Evolutionary conservation across 306 rosid species (phyloP), one percentile per base, ranked within the genome.

Genomic region (Dalbergia cochinchinensis): DNA sequence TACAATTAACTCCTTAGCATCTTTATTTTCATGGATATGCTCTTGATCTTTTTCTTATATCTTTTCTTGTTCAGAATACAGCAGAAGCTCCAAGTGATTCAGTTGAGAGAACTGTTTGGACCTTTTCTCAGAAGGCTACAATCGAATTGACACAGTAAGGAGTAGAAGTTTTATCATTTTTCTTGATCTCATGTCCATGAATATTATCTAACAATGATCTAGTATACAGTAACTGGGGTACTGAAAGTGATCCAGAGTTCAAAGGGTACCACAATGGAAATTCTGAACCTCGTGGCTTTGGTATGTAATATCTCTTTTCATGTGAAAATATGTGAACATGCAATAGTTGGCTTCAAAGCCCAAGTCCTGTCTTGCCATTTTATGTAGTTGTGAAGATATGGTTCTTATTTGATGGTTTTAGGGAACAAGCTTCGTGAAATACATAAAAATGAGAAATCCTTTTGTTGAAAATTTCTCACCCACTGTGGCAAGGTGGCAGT

Each of bases 261-360:
- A 90, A 95, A 93, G 99, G 98, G 71, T 91, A 93, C 86, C 99
- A 95, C 90, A 95, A 90, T 87, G 99, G 99, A 50, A 95, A 95
- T 87, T 90, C 99, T 26, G 97, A 95, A 37, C 98, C 99, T 71
- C 97, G 96, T 65, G 97, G 99, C 76, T 95, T 93, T 87, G 99
- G 98, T 95, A 84, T 42, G 89, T 65, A 53, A 73, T 37, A 78
- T 69, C 45, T 54, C 57, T 15, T 70, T 68, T 44, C 42, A 63
- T 80, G 53, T 64, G 62, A 42, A 20, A 57, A 44, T 47, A 59
- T 55, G 22, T 58, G 20, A 48, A 18, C 13, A 7, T 48, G 61
- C 61, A 50, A 34, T 18, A 33, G 33, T 78, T 79, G 57, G 44
- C 71, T 58, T 48, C 64, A 26, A 74, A 69, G 31, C 61, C 63